A percentile compares a stretch with the other conserved stretches of the same genome.
Conservation (phyloP, 139 green algal genomes). For the Micractinium conductrix region DNA sequence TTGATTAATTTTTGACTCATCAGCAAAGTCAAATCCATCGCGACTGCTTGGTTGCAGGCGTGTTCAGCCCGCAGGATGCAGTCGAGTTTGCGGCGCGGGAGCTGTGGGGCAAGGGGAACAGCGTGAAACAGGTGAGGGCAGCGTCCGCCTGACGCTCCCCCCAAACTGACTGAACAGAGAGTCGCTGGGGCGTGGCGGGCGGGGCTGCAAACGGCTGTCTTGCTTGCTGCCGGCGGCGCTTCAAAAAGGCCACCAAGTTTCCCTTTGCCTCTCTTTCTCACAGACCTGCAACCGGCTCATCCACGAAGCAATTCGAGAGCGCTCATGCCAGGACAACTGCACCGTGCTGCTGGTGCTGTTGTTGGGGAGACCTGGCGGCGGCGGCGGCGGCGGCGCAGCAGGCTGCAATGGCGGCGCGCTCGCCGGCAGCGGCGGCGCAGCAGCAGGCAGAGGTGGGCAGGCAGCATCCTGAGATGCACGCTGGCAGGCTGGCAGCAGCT, state of each 20-base stretch:
- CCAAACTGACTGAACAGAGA: no score
- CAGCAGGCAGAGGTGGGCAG: neutral
- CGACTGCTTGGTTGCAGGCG: conserved; percentile 28
- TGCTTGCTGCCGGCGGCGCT: no score
- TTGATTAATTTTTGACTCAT: no score
- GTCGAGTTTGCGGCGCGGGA: conserved; percentile 46
- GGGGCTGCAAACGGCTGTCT: no score
- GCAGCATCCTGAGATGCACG: neutral
- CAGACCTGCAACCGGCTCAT: conserved; percentile 64
- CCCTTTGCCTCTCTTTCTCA: no score
- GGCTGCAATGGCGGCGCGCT: conserved; percentile 38
- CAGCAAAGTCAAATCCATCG: no score
- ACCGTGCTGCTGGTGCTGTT: conserved; percentile 57
- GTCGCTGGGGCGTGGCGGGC: no score
- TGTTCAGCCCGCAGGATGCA: conserved; percentile 60
- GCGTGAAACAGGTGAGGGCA: no score
- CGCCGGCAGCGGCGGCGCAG: neutral
- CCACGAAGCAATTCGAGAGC: conserved; percentile 60
- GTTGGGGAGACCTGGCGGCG: neutral
- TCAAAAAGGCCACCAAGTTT: no score
- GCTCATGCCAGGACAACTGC: conserved; percentile 71
- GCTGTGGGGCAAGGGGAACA: conserved; percentile 41
- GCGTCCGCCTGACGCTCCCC: no score
- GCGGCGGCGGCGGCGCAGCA: conserved; percentile 7
- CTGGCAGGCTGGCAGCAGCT: no score